These are phyloP conservation scores for Fraxinus anomala DNA, from an alignment of 257 asterid species.

Conservation along the genomic window DNA sequence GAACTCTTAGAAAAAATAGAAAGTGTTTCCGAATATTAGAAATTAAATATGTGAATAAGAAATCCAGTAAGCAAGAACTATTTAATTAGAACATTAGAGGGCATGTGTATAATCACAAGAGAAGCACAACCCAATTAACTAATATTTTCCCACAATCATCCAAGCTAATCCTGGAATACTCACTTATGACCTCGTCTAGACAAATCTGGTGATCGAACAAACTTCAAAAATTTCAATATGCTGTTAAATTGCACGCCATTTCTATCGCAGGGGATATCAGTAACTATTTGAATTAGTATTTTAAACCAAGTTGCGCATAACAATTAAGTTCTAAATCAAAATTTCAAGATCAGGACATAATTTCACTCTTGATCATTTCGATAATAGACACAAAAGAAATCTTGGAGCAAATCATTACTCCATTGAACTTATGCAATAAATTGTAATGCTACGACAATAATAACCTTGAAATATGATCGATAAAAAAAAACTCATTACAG, in stretches of 20 bases:
- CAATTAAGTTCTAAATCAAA: background rate
- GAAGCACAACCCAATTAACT: background rate
- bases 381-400: background rate
- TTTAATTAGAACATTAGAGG: background rate
- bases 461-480: background rate
- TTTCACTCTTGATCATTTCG: background rate
- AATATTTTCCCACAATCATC: conserved; percentile 1
- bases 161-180: background rate
- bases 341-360: conserved; percentile 20
- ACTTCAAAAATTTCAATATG: conserved; percentile 1
- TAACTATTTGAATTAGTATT: background rate
- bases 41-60: conserved; percentile 13
- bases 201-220: conserved; percentile 11
- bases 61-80: background rate
- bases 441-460: background rate
- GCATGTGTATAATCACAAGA: conserved; percentile 1
- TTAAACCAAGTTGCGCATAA: background rate
- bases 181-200: conserved; percentile 12
- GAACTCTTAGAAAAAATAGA: conserved; percentile 2
- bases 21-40: background rate
- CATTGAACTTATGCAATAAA: background rate
- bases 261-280: background rate
- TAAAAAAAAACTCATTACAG: background rate
- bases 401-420: background rate
- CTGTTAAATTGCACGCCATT: background rate